A percentile compares a stretch with the other conserved stretches of the same genome.
phyloP scores from a whole-genome alignment of 352 stramenopile species.

The Phytophthora colocasiae region DNA sequence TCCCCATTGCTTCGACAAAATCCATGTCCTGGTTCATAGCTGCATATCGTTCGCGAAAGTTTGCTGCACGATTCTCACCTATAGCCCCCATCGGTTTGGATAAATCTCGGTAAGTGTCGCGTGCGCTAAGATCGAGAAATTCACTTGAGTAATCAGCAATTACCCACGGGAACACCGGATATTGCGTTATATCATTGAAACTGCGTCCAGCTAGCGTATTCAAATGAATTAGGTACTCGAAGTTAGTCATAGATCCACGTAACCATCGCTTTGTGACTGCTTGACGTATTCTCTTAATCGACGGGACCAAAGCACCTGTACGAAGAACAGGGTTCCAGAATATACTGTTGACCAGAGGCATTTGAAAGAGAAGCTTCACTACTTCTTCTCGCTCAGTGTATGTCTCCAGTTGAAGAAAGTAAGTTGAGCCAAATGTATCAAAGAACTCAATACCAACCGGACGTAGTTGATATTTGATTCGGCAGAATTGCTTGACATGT shows the following conservation, averaged over 20 bases:
- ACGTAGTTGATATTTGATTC: conserved; percentile 83
- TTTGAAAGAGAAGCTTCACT: conserved; percentile 76
- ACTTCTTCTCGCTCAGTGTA: conserved; percentile 63
- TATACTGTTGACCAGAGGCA: conserved; percentile 84
- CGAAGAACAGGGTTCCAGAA: conserved; percentile 81
- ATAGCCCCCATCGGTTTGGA: conserved; percentile 95
- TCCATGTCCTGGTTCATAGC: conserved; percentile 62
- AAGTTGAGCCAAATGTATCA: conserved; percentile 69
- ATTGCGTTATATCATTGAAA: conserved; percentile 99
- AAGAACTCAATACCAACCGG: conserved; percentile 83
- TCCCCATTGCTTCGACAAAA: conserved; percentile 47
- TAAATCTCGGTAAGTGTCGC: conserved; percentile 91
- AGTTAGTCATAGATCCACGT: conserved; percentile 81
- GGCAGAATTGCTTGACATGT: conserved; percentile 77
- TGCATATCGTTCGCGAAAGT: conserved; percentile 89
- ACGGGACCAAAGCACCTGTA: conserved; percentile 65
- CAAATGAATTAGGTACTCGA: conserved; percentile 97
- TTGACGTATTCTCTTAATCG: conserved; percentile 73
- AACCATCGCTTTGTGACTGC: conserved; percentile 76
- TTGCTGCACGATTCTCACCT: conserved; percentile 72
- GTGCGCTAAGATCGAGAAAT: conserved; percentile 87
- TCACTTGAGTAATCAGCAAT: conserved; percentile 90
- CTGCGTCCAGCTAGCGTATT: conserved; percentile 96
- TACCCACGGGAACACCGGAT: conserved; percentile 97
- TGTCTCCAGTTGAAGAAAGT: conserved; percentile 78